These are phyloP conservation scores for Xylariaceae sp. DNA, from an alignment of 2,329 filamentous ascomycete genomes.

Conservation along the genomic window DNA sequence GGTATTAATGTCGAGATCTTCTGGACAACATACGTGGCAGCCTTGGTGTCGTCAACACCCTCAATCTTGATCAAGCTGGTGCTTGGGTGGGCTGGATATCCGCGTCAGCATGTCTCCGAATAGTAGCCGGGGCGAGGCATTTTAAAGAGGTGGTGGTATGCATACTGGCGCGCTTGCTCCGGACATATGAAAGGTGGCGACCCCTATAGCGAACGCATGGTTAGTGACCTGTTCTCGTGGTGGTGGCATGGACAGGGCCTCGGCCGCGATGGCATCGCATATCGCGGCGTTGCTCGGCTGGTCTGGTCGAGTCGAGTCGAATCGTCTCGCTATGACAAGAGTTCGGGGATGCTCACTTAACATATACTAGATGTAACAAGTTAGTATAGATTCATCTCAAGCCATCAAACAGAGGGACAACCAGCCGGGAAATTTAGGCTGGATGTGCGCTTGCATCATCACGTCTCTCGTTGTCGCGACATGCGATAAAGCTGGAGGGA, in stretches of 20 bases:
- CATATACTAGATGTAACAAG: constrained; percentile 61
- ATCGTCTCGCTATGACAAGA: constrained; percentile 5
- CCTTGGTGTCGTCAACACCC: constrained; percentile 86
- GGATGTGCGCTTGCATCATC: constrained; percentile 7
- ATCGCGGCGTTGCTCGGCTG: constrained; percentile 3
- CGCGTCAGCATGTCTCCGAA: constrained; percentile 58
- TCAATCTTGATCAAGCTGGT: constrained; percentile 98
- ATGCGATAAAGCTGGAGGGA: not conserved
- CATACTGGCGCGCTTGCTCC: constrained; percentile 46
- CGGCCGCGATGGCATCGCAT: constrained; percentile 2
- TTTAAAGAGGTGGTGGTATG: not conserved
- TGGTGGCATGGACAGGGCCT: constrained; percentile 1
- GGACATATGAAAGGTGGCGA: constrained; percentile 83
- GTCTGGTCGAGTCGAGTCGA: not conserved
- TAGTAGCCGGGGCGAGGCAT: not conserved
- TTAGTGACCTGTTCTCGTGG: constrained; percentile 20
- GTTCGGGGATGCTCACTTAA: constrained; percentile 58
- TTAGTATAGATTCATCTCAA: constrained; percentile 34
- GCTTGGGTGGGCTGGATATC: constrained; percentile 79
- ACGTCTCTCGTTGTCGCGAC: not conserved
- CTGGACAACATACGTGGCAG: constrained; percentile 65
- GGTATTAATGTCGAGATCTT: not conserved
- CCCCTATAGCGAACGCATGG: constrained; percentile 54
- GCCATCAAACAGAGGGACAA: not conserved
- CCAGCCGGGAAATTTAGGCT: not conserved